Base-by-base conservation (phyloP, 257 asterid genomes). In the Prunella vulgaris region DNA sequence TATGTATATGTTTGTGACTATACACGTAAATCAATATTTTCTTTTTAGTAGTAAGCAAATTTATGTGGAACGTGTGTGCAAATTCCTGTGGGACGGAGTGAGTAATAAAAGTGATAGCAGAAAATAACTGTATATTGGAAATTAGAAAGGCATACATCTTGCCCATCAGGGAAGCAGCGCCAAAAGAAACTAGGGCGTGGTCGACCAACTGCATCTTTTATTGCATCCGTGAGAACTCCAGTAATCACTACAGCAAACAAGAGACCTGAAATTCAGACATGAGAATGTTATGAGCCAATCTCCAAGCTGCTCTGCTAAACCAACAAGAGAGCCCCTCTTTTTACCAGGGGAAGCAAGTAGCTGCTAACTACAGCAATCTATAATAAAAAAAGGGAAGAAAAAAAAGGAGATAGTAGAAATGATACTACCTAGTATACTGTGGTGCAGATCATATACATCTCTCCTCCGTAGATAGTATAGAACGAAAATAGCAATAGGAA, bases 111-210 rank as follows among this genome's bases (percentile, higher is more conserved):
- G 18, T 13, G 17, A 42, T 7, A 13, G 8, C 13, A 9, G 5
- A 17, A 56, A 32, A 44, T 30, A 22, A 56, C 20, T 21, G 33
- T 13, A 63, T 38, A 20, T 30, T 13, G 42, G 3, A 38, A 21
- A 61, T 30, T 64, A 71, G 20, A 72, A 61, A 21, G 67, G 37
- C 82, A 57, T 84, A 89, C 97, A 69, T 76, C 90, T 62, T 3
- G 15, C 60, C 97, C 96, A 52, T 92, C 92, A 5, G 97, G 97
- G 84, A 92, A 92, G 84, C 97, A 92, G 49, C 97, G 95, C 93
- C 90, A 92, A 60, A 91, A 91, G 61, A 91, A 91, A 73, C 89
- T 82, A 0, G 96, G 97, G 6, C 97, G 82, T n/a, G 96, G 97
- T 49, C 97, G 76, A 58, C 97, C 97, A 42, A 87, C 92, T 30